Percentiles rank a stretch among this genome's conserved stretches.
phyloP scores from a whole-genome alignment of 2,329 filamentous ascomycete genomes.

The Lomentospora prolificans region DNA sequence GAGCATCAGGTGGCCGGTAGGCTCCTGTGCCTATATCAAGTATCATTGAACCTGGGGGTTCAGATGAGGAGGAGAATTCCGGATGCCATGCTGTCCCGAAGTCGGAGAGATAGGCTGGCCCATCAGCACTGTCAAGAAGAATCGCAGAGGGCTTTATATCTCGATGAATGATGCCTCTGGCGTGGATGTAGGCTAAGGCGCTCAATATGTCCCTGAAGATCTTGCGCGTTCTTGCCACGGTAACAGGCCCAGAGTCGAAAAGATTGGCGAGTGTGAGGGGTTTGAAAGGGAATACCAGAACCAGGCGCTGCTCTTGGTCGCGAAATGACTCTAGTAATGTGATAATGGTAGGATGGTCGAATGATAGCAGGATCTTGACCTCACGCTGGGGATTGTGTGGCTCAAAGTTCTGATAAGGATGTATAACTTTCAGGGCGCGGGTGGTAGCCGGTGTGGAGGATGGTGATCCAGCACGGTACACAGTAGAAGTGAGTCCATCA shows the following conservation, averaged over 20 bases:
- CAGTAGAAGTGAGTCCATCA: conserved; percentile 67
- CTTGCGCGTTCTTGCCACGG: conserved; percentile 21
- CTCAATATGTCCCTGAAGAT: conserved; percentile 59
- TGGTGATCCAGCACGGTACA: conserved; percentile 57
- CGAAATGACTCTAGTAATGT: conserved; percentile 64
- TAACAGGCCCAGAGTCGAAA: conserved; percentile 36
- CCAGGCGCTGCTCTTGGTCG: conserved; percentile 58
- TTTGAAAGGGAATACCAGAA: conserved; percentile 80
- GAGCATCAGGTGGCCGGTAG: conserved; percentile 80
- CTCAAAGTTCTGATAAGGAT: conserved; percentile 58
- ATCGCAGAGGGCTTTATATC: conserved; percentile 93
- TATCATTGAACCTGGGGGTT: conserved; percentile 61
- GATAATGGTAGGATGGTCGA: conserved; percentile 48
- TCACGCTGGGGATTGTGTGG: conserved; percentile 81
- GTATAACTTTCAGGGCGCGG: conserved; percentile 75
- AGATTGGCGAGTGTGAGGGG: conserved; percentile 62
- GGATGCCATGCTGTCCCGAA: conserved; percentile 88
- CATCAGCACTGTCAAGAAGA: conserved; percentile 55
- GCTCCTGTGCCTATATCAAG: conserved; percentile 88
- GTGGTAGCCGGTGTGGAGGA: not conserved
- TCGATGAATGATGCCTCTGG: conserved; percentile 72
- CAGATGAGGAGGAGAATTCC: conserved; percentile 43
- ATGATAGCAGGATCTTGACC: conserved; percentile 57
- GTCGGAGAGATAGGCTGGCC: conserved; percentile 73
- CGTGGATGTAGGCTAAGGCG: conserved; percentile 64